phyloP scores from a whole-genome alignment of 192 early-diverging fungal species.

The Backusella liffmaniae region DNA sequence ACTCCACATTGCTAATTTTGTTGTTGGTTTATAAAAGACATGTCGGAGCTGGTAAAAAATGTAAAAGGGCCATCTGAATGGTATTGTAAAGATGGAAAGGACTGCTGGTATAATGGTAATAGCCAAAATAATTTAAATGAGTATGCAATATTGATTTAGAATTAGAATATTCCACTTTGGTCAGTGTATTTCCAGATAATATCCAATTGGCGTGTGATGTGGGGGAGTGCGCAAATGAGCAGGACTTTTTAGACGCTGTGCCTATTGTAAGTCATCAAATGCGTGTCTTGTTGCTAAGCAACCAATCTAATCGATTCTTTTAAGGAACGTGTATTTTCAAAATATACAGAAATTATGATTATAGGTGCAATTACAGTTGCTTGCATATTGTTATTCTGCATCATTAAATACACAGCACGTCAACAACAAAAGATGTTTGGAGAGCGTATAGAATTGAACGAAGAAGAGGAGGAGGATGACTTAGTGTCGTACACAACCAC shows the following conservation, averaged over 20 bases:
- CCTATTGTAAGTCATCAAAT: constrained; percentile 19
- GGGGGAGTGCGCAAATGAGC: constrained; percentile 69
- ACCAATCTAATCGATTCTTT: background rate
- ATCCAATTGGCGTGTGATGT: constrained; percentile 75
- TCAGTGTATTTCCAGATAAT: constrained; percentile 36
- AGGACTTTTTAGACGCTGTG: constrained; percentile 33
- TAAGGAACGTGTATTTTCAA: constrained; percentile 27
- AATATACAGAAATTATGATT: constrained; percentile 22
- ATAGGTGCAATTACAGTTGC: constrained; percentile 14
- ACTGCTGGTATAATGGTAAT: constrained; percentile 41
- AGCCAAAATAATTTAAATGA: background rate
- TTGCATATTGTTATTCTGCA: constrained; percentile 12
- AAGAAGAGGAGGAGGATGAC: background rate
- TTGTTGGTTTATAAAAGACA: constrained; percentile 7
- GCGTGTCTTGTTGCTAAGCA: background rate
- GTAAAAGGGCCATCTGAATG: constrained; percentile 38
- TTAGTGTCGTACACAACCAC: background rate
- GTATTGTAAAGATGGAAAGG: constrained; percentile 33
- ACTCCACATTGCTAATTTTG: background rate
- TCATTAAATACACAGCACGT: constrained; percentile 15
- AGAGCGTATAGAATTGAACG: constrained; percentile 2
- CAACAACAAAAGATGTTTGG: constrained; percentile 30
- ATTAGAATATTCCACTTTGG: constrained; percentile 37
- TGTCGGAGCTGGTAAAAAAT: constrained; percentile 36
- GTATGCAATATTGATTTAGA: background rate